Conservation (phyloP, 83 land plant genomes). For the Picea engelmannii region DNA sequence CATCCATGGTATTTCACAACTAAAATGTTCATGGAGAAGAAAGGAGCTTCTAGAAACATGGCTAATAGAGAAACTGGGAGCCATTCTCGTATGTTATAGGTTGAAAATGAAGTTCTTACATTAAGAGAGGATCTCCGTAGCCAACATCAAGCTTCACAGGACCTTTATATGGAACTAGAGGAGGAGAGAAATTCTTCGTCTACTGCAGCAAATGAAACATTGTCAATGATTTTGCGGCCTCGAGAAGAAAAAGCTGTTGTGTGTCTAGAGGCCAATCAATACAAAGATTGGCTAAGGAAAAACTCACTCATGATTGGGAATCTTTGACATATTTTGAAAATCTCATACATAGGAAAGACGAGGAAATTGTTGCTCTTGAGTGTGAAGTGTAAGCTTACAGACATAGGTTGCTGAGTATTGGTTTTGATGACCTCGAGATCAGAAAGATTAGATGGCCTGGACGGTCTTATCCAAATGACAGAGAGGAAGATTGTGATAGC, state of each 20-base stretch:
- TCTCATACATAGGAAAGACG: constrained; percentile 45
- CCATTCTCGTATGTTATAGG: background rate
- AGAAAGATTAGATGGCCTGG: too few species aligned
- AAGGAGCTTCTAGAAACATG: background rate
- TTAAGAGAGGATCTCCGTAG: constrained; percentile 44
- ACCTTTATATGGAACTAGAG: constrained; percentile 58
- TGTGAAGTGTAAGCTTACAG: too few species aligned
- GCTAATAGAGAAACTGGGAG: background rate
- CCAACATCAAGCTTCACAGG: constrained; percentile 39
- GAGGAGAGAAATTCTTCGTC: constrained; percentile 63
- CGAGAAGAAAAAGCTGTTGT: too few species aligned
- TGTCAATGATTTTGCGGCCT: too few species aligned
- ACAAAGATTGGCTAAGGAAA: too few species aligned
- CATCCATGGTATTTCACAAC: background rate
- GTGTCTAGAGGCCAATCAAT: too few species aligned
- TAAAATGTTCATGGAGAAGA: constrained; percentile 7
- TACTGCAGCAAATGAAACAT: constrained; percentile 63
- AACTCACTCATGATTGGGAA: too few species aligned
- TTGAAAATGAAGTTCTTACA: constrained; percentile 23
- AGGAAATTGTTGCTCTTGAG: constrained; percentile 54
- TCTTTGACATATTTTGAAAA: too few species aligned
- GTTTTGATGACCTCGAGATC: too few species aligned
- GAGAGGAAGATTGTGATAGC: too few species aligned
- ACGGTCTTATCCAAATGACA: too few species aligned
- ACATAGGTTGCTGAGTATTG: too few species aligned